Evolutionary conservation across 2,329 filamentous ascomycete genomes (phyloP), one percentile per base, ranked within the genome.

Genomic region (Phoma sp.): DNA sequence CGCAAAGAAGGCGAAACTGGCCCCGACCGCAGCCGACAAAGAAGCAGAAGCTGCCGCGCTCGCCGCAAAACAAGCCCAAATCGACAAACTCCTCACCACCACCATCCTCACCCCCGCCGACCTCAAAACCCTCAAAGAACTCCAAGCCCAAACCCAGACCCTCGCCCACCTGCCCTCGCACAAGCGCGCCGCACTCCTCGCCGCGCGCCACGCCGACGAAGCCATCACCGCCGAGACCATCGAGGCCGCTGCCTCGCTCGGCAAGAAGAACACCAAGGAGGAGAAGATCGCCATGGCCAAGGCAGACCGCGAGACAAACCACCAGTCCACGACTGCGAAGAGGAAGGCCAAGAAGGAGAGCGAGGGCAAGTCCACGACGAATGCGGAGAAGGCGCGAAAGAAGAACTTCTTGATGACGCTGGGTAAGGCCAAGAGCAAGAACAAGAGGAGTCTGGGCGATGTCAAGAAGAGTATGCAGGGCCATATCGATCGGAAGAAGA

Each of bases 361-460:
- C 2, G 86, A 92, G 77, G 95, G 95, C 69, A 98, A 98, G 86
- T 96, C 90, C 73, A 93, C 91, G 33, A 98, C 93, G 62, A 99
- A 99, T 78, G 90, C 90, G 79, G 95, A 99, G 81, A 99, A 99
- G 85, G 86, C 90, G 37, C 83, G 93, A 65, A 91, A 91, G 83
- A 99, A 99, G 89, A 99, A 99, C 77, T 96, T 99, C 78, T 74
- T 99, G 68, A 99, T 99, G 95, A 98, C 93, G 35, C 78, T 99
- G 56, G 91, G 93, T 55, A 98, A 99, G 82, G 95, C 95, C 9
- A 96, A 95, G 82, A 85, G 84, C 64, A 99, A 98, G 83, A 89
- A 95, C 70, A 97, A 97, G 87, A 85, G 93, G 70, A 96, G 91
- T 84, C 79, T 99, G 75, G 86, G 90, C 10, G 89, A 97, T 77